phyloP scores from a whole-genome alignment of 768 basidiomycete species.

The Mycena belliarum region DNA sequence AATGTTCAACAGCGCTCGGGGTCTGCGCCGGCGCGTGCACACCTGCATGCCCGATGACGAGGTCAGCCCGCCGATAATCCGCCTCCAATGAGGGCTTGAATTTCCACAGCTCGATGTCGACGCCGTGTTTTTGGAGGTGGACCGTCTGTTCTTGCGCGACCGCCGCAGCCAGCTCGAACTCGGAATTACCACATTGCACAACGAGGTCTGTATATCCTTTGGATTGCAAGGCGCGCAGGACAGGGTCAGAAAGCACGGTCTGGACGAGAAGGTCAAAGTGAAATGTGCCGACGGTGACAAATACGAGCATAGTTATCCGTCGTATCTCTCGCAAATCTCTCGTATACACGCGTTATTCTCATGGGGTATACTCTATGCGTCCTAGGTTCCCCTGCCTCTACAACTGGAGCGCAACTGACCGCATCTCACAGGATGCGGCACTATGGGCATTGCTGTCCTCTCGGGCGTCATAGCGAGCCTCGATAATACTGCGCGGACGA shows the following conservation, averaged over 20 bases:
- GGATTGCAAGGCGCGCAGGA: constrained; percentile 52
- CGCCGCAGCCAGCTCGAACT: constrained; percentile 38
- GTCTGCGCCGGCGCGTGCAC: constrained; percentile 29
- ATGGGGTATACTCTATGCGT: constrained; percentile 96
- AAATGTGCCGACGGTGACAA: constrained; percentile 92
- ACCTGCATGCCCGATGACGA: constrained; percentile 96
- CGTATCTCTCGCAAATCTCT: too few species aligned
- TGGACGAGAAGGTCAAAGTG: constrained; percentile 77
- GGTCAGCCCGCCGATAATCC: constrained; percentile 64
- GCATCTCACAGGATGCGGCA: constrained; percentile 80
- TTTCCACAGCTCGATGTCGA: constrained; percentile 65
- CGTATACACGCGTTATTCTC: background rate
- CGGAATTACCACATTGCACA: constrained; percentile 80
- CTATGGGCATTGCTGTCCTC: constrained; percentile 95
- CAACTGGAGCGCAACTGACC: background rate
- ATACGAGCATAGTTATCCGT: constrained; percentile 44
- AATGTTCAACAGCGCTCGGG: background rate
- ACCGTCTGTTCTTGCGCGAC: constrained; percentile 32
- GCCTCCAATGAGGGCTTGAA: constrained; percentile 74
- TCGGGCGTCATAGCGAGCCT: constrained; percentile 90
- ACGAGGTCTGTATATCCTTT: constrained; percentile 63
- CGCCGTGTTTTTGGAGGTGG: constrained; percentile 34
- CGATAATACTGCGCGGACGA: constrained; percentile 47
- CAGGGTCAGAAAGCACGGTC: constrained; percentile 53
- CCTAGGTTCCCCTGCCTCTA: constrained; percentile 52